Conservation (phyloP, 768 basidiomycete species). For the Clavulina sp. region DNA sequence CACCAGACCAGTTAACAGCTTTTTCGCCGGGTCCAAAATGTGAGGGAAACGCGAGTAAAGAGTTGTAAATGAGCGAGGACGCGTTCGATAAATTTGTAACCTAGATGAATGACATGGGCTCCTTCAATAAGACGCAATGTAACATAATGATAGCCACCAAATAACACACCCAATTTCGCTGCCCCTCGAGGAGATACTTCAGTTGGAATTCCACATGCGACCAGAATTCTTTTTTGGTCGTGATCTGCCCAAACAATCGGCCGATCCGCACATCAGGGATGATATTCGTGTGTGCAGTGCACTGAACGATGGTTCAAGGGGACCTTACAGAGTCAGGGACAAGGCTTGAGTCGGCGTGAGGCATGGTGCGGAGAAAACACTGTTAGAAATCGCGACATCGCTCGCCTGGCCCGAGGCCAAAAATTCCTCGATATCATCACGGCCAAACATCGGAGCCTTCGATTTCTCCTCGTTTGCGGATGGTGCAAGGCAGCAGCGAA, state of each 20-base stretch:
- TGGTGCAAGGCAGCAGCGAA: too few relatives aligned
- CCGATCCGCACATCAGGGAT: too few relatives aligned
- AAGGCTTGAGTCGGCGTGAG: constrained; percentile 64
- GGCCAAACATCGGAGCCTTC: too few relatives aligned
- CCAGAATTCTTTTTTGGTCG: constrained; percentile 68
- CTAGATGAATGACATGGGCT: constrained; percentile 23
- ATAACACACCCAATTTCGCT: constrained; percentile 59
- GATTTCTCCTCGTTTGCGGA: too few relatives aligned
- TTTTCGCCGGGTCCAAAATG: constrained; percentile 45
- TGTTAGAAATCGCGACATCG: too few relatives aligned
- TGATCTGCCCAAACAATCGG: too few relatives aligned
- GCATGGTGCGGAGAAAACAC: too few relatives aligned
- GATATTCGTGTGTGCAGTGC: too few relatives aligned
- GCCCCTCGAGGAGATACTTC: constrained; percentile 38
- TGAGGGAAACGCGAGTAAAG: constrained; percentile 46
- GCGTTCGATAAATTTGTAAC: constrained; percentile 79
- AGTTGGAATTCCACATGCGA: constrained; percentile 51
- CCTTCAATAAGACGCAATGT: neutral
- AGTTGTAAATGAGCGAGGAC: constrained; percentile 61
- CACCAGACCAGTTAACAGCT: constrained; percentile 89
- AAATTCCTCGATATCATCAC: too few relatives aligned
- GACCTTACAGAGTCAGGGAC: too few relatives aligned
- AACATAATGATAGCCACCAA: neutral
- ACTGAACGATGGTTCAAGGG: too few relatives aligned
- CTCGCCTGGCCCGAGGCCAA: too few relatives aligned